These are phyloP conservation scores for Salix udensis DNA, from an alignment of 345 rosid genomes.

Conservation along the genomic window DNA sequence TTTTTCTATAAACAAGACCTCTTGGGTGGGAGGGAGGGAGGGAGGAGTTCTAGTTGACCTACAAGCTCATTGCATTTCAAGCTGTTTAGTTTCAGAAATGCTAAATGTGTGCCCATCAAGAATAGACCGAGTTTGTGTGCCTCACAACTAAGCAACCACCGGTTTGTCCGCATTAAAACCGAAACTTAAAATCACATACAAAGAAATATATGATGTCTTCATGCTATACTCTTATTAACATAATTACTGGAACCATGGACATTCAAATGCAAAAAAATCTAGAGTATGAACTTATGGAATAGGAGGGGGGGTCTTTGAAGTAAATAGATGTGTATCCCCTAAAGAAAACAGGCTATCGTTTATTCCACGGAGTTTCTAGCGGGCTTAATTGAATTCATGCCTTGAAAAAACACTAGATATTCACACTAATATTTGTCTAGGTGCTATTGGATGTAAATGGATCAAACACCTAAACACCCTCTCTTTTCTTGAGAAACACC, in stretches of 20 bases:
- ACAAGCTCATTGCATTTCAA: no score
- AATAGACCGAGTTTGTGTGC: no score
- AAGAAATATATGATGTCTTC: background rate
- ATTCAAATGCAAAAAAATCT: background rate
- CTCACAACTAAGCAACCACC: background rate
- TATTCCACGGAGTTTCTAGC: no score
- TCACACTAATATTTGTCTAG: no score
- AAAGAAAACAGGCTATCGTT: background rate
- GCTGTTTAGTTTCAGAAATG: no score
- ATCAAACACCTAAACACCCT: background rate
- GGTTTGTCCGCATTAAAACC: background rate
- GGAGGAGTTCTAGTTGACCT: no score
- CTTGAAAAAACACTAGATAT: no score
- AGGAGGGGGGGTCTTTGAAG: background rate
- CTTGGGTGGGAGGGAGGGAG: no score
- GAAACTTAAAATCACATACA: background rate
- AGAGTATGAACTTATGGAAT: background rate
- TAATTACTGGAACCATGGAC: background rate
- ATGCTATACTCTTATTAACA: no score
- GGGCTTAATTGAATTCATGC: no score
- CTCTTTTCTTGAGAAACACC: background rate
- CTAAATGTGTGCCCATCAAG: no score
- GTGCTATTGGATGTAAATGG: background rate
- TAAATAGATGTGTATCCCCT: background rate
- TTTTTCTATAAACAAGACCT: no score